Percentiles rank a stretch among this genome's conserved stretches.
phyloP scores from a whole-genome alignment of 1,139 yeast genomes.

The Pichia sp. region DNA sequence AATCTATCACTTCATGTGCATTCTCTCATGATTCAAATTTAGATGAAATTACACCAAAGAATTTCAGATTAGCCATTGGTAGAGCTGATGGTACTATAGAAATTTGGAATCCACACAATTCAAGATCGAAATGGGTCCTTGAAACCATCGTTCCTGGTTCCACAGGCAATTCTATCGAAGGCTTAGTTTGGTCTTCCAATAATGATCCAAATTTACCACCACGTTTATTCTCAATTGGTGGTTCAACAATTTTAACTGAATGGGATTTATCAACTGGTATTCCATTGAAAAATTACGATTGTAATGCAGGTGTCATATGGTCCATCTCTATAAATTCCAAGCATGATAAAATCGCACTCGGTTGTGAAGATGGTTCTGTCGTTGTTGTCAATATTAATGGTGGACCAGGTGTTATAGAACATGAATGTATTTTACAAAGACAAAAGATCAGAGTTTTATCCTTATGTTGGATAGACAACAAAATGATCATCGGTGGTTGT shows the following conservation, averaged over 20 bases:
- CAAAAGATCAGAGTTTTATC: conserved; percentile 83
- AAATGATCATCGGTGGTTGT: conserved; percentile 82
- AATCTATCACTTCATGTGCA: conserved; percentile 77
- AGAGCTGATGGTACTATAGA: conserved; percentile 95
- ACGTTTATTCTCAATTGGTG: conserved; percentile 90
- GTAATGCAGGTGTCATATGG: conserved; percentile 96
- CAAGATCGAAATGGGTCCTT: conserved; percentile 52
- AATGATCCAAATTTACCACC: conserved; percentile 35
- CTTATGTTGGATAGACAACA: conserved; percentile 68
- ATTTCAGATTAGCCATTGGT: conserved; percentile 85
- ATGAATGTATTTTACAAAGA: conserved; percentile 72
- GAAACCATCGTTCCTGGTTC: conserved; percentile 74
- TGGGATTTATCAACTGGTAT: conserved; percentile 81
- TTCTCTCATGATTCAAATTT: conserved; percentile 57
- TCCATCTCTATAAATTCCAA: conserved; percentile 67
- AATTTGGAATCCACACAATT: conserved; percentile 79
- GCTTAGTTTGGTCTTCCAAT: conserved; percentile 73
- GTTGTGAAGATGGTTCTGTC: conserved; percentile 95
- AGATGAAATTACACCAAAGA: conserved; percentile 52
- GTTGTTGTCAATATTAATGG: conserved; percentile 81
- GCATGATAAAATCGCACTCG: conserved; percentile 73
- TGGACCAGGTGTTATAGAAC: conserved; percentile 80
- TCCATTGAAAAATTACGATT: conserved; percentile 76
- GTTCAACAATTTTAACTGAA: conserved; percentile 87
- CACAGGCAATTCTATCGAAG: conserved; percentile 82